Base-by-base conservation (phyloP, 2,329 filamentous ascomycete genomes). In the Trichoderma gracile region DNA sequence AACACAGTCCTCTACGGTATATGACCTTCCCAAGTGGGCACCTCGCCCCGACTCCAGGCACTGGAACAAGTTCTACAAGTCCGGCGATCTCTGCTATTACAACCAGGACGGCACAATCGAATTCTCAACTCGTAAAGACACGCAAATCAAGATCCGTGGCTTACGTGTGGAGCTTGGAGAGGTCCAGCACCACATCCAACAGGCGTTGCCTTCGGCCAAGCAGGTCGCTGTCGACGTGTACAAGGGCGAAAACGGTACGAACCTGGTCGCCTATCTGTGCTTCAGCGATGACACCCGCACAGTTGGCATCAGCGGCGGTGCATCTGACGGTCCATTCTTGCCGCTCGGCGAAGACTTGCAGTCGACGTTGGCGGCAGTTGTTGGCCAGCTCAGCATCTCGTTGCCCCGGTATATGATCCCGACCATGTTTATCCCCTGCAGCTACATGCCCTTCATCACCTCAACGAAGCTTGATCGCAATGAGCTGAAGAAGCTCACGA, bases 11-110 rank as follows among this genome's bases (percentile, higher is more conserved):
- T 50, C 62, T 19, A 52, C 21, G 1, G 19, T 64, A 2, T 52
- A 43, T 8, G 2, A 30, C 14, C 54, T 64, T 21, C 77, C 70
- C 27, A 77, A 77, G 7, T 73, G 76, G 60, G 38, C 65, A 15
- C 77, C 69, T 12, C 73, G 72, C 3, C 55, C 62, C 45, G 19
- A 64, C 21, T 60, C 62, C 5, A 43, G 8, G 17, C 46, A 59
- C 19, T 64, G 62, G 62, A 64, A 64, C 12, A 58, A 40, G 17
- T 66, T 79, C 8, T 83, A 82, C 67, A 78, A 77, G 65, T 81
- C 81, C 1, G 81, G 81, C 6, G 81, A 83, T 67, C 72, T 83
- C 7, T 80, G 73, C 3, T 71, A 71, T 50, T 81, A 80, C 33
- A 71, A 77, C 45, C 70, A 71, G 0, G 63, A 67, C 5, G 68